Conservation (phyloP, 345 rosid genomes). For the Syzygium aromaticum region DNA sequence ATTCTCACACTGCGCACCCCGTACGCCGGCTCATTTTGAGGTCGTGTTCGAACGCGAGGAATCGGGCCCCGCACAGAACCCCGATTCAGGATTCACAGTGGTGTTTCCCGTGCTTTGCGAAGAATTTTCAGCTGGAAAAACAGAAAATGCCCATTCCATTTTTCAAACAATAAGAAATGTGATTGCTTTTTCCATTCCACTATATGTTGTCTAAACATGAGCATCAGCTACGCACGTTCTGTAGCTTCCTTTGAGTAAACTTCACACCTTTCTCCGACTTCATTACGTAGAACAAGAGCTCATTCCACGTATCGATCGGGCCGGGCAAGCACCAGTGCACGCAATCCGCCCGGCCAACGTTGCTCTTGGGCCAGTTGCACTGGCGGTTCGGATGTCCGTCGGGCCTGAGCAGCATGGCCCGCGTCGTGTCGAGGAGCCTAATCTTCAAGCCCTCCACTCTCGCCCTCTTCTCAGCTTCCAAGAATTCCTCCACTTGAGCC, state of each 20-base stretch:
- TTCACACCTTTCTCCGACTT: background rate
- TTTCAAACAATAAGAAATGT: background rate
- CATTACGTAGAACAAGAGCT: slow-evolving; percentile 20
- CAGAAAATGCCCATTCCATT: background rate
- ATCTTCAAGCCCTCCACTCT: slow-evolving; percentile 24
- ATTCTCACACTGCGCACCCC: no score
- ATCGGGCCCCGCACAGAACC: background rate
- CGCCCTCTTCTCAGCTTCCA: slow-evolving; percentile 28
- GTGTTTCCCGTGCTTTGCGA: background rate
- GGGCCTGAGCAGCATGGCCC: slow-evolving; percentile 43
- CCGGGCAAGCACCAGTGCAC: slow-evolving; percentile 91
- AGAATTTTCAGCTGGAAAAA: background rate
- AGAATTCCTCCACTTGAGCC: slow-evolving; percentile 33
- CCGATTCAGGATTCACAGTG: no score
- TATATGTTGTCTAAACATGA: background rate
- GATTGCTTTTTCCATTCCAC: background rate
- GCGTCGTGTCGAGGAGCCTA: slow-evolving; percentile 28
- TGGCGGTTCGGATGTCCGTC: slow-evolving; percentile 47
- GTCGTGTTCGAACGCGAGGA: background rate
- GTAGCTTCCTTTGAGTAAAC: background rate
- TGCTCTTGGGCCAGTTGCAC: slow-evolving; percentile 20
- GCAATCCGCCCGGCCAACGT: slow-evolving; percentile 34
- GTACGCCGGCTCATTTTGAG: background rate
- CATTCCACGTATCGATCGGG: slow-evolving; percentile 65
- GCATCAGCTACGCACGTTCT: background rate